Percentiles rank a stretch among this genome's conserved stretches.
Conservation (phyloP, 2,329 filamentous ascomycete species). For the Byssothecium circinans region DNA sequence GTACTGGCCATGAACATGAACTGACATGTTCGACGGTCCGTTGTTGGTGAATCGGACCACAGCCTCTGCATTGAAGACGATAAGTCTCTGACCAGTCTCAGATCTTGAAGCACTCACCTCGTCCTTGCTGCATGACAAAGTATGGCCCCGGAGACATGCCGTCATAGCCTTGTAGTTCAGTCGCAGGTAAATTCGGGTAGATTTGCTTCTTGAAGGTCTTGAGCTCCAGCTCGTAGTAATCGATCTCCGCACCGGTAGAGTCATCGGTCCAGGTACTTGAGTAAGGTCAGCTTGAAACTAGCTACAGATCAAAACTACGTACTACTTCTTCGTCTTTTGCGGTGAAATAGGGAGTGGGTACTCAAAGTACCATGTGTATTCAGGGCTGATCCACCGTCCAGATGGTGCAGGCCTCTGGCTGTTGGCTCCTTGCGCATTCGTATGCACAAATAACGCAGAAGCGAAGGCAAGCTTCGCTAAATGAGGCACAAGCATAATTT, state of each 20-base stretch:
- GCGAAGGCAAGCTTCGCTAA: neutral
- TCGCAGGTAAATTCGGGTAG: slow-evolving; percentile 47
- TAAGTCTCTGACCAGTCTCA: neutral
- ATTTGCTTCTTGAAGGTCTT: slow-evolving; percentile 46
- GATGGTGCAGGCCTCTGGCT: neutral
- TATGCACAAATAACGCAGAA: neutral
- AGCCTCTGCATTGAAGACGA: slow-evolving; percentile 43
- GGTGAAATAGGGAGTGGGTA: slow-evolving; percentile 51
- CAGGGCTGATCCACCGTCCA: slow-evolving; percentile 34
- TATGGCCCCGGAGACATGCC: slow-evolving; percentile 59
- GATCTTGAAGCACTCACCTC: slow-evolving; percentile 20
- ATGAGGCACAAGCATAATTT: neutral
- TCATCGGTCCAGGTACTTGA: slow-evolving; percentile 39
- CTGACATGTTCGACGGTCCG: slow-evolving; percentile 47
- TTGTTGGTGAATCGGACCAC: slow-evolving; percentile 59
- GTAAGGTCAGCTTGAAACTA: slow-evolving; percentile 23
- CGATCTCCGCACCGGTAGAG: slow-evolving; percentile 42
- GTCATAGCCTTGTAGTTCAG: slow-evolving; percentile 55
- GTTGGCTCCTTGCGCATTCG: neutral
- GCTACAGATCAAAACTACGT: slow-evolving; percentile 15
- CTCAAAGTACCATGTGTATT: slow-evolving; percentile 45
- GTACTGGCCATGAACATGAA: slow-evolving; percentile 60
- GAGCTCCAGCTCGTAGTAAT: slow-evolving; percentile 53
- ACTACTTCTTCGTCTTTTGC: slow-evolving; percentile 48
- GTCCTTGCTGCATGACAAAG: slow-evolving; percentile 52